Evolutionary conservation across 1,139 yeast genomes (phyloP).

Genomic region (Suhomyces kunorum): DNA sequence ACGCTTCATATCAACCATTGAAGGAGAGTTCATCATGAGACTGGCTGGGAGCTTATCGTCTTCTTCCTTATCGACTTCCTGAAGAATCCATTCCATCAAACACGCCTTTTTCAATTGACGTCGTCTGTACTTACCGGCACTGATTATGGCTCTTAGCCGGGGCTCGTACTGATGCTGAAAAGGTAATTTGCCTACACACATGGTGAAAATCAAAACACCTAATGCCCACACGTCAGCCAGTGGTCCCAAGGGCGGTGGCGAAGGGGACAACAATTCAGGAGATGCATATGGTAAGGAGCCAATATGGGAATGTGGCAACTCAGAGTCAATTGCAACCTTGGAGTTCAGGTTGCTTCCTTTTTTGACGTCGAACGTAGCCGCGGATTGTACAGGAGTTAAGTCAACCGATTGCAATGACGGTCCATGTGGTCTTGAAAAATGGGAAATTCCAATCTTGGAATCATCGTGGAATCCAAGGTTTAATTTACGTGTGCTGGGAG

Average conservation of each 20-base stretch:
- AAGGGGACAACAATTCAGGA: conserved; percentile 73
- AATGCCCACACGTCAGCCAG: conserved; percentile 89
- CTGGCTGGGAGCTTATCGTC: conserved; percentile 10
- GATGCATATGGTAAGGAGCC: conserved; percentile 94
- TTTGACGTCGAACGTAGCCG: conserved; percentile 16
- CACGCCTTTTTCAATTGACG: conserved; percentile 40
- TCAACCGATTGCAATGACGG: conserved; percentile 40
- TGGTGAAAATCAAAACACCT: conserved; percentile 74
- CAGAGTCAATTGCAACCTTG: conserved; percentile 33
- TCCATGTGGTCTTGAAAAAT: conserved; percentile 32
- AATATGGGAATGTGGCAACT: conserved; percentile 64
- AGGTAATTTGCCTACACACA: conserved; percentile 75
- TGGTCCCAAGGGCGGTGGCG: conserved; percentile 70
- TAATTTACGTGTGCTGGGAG: conserved; percentile 27
- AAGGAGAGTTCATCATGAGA: conserved; percentile 17
- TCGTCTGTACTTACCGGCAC: conserved; percentile 62
- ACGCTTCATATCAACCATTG: conserved; percentile 28
- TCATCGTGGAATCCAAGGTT: conserved; percentile 27
- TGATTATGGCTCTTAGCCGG: conserved; percentile 68
- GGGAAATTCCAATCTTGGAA: conserved; percentile 35
- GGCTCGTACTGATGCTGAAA: conserved; percentile 85
- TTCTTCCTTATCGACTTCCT: conserved; percentile 17
- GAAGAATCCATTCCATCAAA: conserved; percentile 30
- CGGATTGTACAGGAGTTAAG: conserved; percentile 33
- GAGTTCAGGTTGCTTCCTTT: conserved; percentile 11